Percentiles rank a stretch among this genome's conserved stretches.
Conservation (phyloP, 495 filamentous ascomycete genomes). For the Penicillium canescens region DNA sequence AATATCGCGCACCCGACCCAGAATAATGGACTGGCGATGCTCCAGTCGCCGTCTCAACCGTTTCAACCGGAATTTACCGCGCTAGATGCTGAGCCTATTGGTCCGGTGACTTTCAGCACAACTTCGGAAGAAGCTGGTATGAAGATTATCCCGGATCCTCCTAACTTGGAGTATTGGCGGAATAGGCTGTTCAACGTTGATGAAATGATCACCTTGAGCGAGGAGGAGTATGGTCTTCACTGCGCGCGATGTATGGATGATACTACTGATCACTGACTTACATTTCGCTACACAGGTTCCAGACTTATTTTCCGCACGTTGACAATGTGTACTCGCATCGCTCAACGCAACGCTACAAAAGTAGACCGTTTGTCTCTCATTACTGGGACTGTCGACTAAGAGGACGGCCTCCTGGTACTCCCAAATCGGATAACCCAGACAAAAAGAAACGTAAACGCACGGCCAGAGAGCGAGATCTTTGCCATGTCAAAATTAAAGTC, state of each 20-base stretch:
- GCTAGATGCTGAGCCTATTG: constrained; percentile 8
- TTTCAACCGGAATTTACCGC: constrained; percentile 14
- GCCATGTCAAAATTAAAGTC: constrained; percentile 92
- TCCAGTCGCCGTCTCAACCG: constrained; percentile 8
- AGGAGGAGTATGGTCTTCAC: constrained; percentile 69
- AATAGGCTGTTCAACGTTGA: constrained; percentile 76
- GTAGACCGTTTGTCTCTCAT: constrained; percentile 78
- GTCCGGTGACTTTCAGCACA: constrained; percentile 30
- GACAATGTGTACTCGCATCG: constrained; percentile 93
- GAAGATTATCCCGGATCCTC: constrained; percentile 64
- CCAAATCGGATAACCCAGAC: constrained; percentile 80
- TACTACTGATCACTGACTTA: not conserved
- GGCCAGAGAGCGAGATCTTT: constrained; percentile 74
- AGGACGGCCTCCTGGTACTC: constrained; percentile 78
- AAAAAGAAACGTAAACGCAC: constrained; percentile 88
- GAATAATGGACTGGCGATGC: constrained; percentile 12
- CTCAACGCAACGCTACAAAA: constrained; percentile 83
- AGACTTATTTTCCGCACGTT: constrained; percentile 86
- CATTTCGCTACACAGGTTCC: constrained; percentile 56
- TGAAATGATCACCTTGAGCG: constrained; percentile 69
- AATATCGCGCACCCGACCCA: constrained; percentile 10
- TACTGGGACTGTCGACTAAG: constrained; percentile 93
- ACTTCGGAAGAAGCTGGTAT: constrained; percentile 24
- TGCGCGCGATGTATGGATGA: constrained; percentile 1
- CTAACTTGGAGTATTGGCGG: constrained; percentile 72